Percentiles rank a stretch among this genome's conserved stretches.
Conservation (phyloP, 305 asterid genomes). For the Withania somnifera region DNA sequence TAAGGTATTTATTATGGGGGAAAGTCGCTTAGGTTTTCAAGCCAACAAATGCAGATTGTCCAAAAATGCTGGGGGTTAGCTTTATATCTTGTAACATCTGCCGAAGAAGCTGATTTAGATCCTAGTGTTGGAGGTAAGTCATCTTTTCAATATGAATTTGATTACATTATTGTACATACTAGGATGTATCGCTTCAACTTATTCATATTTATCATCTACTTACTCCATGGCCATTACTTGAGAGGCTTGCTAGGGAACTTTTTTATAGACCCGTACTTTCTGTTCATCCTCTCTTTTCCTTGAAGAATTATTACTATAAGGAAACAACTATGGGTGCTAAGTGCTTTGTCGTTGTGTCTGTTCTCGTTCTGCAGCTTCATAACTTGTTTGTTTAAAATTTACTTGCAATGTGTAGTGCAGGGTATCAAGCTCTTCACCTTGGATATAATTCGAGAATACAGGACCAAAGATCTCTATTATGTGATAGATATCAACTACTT, state of each 20-base stretch:
- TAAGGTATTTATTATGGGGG: slow-evolving; percentile 90
- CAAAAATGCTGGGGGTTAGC: slow-evolving; percentile 63
- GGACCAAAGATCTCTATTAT: slow-evolving; percentile 58
- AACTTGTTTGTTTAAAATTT: neutral
- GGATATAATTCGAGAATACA: slow-evolving; percentile 83
- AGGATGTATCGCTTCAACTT: neutral
- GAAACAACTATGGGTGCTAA: neutral
- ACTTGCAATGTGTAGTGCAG: slow-evolving; percentile 16
- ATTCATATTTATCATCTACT: slow-evolving; percentile 19
- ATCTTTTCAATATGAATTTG: neutral
- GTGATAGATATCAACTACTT: slow-evolving; percentile 92
- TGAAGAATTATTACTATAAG: neutral
- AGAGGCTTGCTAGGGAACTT: slow-evolving; percentile 81
- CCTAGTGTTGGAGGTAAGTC: slow-evolving; percentile 75
- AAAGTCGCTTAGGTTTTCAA: slow-evolving; percentile 80
- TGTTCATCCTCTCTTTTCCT: neutral
- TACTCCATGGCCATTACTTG: slow-evolving; percentile 84
- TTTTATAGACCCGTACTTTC: slow-evolving; percentile 64
- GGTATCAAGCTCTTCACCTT: slow-evolving; percentile 89
- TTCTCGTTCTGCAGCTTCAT: neutral
- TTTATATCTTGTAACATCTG: slow-evolving; percentile 88
- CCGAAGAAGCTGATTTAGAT: slow-evolving; percentile 87
- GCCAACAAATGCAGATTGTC: slow-evolving; percentile 54
- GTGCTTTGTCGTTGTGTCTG: neutral
- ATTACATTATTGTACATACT: neutral